phyloP scores from a whole-genome alignment of 2,329 filamentous ascomycete species.

The Coleophoma eucalyptorum region DNA sequence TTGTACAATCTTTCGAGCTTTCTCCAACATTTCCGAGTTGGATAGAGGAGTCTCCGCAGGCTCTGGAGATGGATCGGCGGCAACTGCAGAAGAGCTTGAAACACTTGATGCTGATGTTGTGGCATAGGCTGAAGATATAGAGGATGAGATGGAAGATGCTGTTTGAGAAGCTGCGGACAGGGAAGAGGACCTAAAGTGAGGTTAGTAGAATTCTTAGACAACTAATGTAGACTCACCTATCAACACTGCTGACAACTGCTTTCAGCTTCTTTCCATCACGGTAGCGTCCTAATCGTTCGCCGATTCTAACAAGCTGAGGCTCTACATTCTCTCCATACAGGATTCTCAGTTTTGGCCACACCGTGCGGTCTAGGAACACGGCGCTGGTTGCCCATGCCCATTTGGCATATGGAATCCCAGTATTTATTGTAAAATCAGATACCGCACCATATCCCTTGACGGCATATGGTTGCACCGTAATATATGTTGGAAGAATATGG shows the following conservation, averaged over 20 bases:
- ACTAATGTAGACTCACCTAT: slow-evolving; percentile 31
- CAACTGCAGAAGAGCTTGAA: slow-evolving; percentile 11
- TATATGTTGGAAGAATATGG: slow-evolving; percentile 72
- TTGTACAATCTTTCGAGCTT: slow-evolving; percentile 63
- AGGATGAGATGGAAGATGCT: slow-evolving; percentile 22
- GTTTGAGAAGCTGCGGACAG: slow-evolving; percentile 23
- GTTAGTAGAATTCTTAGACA: slow-evolving; percentile 2
- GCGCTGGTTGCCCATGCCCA: slow-evolving; percentile 68
- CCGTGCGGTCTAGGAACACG: slow-evolving; percentile 67
- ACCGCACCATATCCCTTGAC: slow-evolving; percentile 63
- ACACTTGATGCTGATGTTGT: slow-evolving; percentile 20
- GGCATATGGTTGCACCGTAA: slow-evolving; percentile 70
- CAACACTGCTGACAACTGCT: slow-evolving; percentile 51
- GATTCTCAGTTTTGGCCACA: slow-evolving; percentile 78
- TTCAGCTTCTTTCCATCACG: slow-evolving; percentile 58
- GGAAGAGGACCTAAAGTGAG: slow-evolving; percentile 18
- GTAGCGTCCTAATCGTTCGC: slow-evolving; percentile 79
- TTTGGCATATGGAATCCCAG: slow-evolving; percentile 67
- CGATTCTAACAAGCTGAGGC: slow-evolving; percentile 89
- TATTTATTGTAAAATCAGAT: slow-evolving; percentile 63
- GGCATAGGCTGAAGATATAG: slow-evolving; percentile 14
- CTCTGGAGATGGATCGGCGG: slow-evolving; percentile 10
- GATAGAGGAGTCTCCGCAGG: slow-evolving; percentile 25
- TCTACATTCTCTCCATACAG: slow-evolving; percentile 91
- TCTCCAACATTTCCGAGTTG: slow-evolving; percentile 52